These are phyloP conservation scores for Rutstroemia sp. DNA, from an alignment of 2,329 filamentous ascomycete species.

Conservation along the genomic window DNA sequence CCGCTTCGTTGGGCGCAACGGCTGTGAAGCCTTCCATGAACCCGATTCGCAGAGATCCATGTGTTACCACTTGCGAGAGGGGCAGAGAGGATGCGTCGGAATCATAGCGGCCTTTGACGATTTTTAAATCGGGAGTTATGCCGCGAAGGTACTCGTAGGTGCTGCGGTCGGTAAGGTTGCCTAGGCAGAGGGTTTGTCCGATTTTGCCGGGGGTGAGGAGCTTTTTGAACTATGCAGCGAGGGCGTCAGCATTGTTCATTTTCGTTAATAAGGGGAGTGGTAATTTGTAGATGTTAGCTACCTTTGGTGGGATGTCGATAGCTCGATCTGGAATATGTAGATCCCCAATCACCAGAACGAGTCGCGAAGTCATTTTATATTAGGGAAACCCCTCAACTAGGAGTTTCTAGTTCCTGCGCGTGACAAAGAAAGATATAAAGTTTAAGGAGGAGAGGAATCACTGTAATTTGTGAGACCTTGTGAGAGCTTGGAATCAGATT, in stretches of 20 bases:
- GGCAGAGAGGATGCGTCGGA: conserved; percentile 59
- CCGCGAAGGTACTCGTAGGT: conserved; percentile 76
- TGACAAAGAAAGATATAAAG: no score
- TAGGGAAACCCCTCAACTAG: no score
- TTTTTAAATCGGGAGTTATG: conserved; percentile 65
- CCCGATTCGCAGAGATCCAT: conserved; percentile 57
- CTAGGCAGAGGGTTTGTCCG: conserved; percentile 71
- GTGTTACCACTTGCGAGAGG: conserved; percentile 58
- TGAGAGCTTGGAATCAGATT: no score
- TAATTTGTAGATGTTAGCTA: conserved; percentile 32
- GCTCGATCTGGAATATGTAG: conserved; percentile 90
- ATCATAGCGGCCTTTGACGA: conserved; percentile 61
- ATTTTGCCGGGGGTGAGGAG: conserved; percentile 79
- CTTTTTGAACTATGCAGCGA: conserved; percentile 63
- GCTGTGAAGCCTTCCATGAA: conserved; percentile 64
- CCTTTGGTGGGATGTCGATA: conserved; percentile 85
- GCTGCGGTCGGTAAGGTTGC: conserved; percentile 71
- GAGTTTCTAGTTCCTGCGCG: no score
- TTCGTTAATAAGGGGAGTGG: conserved; percentile 3
- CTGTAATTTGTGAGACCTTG: no score
- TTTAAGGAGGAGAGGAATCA: no score
- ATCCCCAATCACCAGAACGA: conserved; percentile 88
- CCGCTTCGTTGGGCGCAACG: conserved; percentile 55
- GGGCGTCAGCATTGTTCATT: conserved; percentile 9
- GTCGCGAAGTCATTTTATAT: conserved; percentile 63